Evolutionary conservation across 2,329 filamentous ascomycete species (phyloP), one percentile per base, ranked within the genome.

Genomic region (Paracamarosporium sp.): DNA sequence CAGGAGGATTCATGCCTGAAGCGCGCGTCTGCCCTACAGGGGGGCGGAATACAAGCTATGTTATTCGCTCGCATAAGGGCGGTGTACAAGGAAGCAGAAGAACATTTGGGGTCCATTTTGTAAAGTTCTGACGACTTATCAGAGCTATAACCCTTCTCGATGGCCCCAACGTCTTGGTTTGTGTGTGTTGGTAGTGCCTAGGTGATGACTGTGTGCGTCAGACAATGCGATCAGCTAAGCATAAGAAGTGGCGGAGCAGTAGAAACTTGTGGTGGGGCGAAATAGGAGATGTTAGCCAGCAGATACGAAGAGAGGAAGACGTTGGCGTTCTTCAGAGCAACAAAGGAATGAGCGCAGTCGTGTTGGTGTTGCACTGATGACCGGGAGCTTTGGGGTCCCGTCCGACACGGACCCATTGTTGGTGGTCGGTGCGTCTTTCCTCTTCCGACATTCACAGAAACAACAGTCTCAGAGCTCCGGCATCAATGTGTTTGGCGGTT

Each of bases 21-120:
- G 53, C 38, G 44, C 45, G 33, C 47, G 33, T 50, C 24, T 30
- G 48, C 20, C 31, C 43, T 50, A 25, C 53, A 50, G 44, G 31
- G 45, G 31, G 48, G 36, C 24, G 11, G 31, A 33, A 50, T 33
- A 4, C 43, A 31, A 17, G 20, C 5, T 15, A n/a, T 28, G 27
- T 51, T 17, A 41, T 41, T 41, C 48, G 36, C 48, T 41, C 36
- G 25, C 35, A n/a, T 43, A 11, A 22, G 22, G 12, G 28, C 17
- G 4, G 24, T 40, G 24, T 28, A 3, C 13, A 36, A 48, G 5
- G 31, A 36, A 36, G n/a, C 24, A 40, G 3, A 9, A 17, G 28
- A 30, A 3, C 8, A 24, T 11, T 24, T 20, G 7, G 44, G 28
- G 27, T 46, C 28, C 12, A 28, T 33, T 31, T 47, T n/a, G 44